Conservation (phyloP, 805 yeast species). For the Spathaspora gorwiae region DNA sequence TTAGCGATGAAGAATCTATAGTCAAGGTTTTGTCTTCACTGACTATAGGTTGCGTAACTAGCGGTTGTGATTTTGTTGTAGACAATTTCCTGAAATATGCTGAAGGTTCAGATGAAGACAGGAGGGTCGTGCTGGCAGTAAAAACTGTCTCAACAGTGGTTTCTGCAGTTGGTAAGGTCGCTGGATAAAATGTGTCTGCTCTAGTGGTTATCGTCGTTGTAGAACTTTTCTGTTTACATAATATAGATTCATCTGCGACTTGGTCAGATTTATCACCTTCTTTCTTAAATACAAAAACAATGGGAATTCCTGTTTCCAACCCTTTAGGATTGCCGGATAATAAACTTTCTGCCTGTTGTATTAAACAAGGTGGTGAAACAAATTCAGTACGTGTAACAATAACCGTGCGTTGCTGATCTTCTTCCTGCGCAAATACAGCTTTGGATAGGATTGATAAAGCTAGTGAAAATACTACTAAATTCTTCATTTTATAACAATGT, state of each 20-base stretch:
- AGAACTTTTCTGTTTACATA: too few species aligned
- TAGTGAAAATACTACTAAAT: too few species aligned
- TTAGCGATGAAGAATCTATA: conserved; percentile 18
- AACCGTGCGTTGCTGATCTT: conserved; percentile 7
- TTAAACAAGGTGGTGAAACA: conserved; percentile 20
- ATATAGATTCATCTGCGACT: too few species aligned
- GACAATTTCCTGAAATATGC: not conserved
- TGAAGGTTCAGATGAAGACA: too few species aligned
- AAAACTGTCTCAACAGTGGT: not conserved
- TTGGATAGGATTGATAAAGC: too few species aligned
- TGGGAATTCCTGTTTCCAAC: conserved; percentile 22
- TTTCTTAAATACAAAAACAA: conserved; percentile 25
- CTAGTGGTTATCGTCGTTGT: not conserved
- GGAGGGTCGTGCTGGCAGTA: not conserved
- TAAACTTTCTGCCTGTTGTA: conserved; percentile 13
- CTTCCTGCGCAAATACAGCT: not conserved
- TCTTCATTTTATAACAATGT: too few species aligned
- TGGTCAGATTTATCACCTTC: not conserved
- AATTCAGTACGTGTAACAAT: conserved; percentile 24
- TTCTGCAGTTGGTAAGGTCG: not conserved
- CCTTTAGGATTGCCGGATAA: conserved; percentile 15
- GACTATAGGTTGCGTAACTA: conserved; percentile 22
- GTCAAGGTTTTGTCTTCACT: conserved; percentile 18
- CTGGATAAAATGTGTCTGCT: not conserved
- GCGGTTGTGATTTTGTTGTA: conserved; percentile 23